phyloP scores from a whole-genome alignment of 768 basidiomycete genomes.

The Psilocybe sp. region DNA sequence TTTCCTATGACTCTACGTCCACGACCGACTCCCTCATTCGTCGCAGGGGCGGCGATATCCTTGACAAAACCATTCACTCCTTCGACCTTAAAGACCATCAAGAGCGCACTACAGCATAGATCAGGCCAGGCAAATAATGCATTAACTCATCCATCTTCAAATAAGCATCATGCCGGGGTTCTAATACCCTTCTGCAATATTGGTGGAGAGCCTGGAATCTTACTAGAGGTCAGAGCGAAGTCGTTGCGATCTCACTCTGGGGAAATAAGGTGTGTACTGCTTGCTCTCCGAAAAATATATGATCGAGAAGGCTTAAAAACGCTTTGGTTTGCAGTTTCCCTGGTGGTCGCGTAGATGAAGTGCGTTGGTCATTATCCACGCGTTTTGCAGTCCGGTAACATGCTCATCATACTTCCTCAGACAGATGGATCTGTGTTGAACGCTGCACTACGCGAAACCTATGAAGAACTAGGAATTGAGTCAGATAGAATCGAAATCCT shows the following conservation, averaged over 20 bases:
- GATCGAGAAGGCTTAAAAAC: background rate
- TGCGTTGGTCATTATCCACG: conserved; percentile 22
- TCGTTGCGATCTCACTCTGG: conserved; percentile 68
- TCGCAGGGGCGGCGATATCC: conserved; percentile 22
- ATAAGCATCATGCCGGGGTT: conserved; percentile 56
- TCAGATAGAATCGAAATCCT: conserved; percentile 63
- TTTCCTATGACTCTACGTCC: background rate
- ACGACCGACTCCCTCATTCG: conserved; percentile 8
- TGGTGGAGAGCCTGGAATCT: conserved; percentile 56
- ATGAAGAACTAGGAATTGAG: conserved; percentile 68
- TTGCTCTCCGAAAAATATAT: background rate
- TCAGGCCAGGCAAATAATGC: conserved; percentile 6
- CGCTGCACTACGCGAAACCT: conserved; percentile 69
- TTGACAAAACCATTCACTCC: conserved; percentile 39
- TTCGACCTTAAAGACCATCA: conserved; percentile 29
- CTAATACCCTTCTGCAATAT: conserved; percentile 80
- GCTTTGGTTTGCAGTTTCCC: conserved; percentile 54
- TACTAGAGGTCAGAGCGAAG: conserved; percentile 70
- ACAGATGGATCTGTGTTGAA: conserved; percentile 50
- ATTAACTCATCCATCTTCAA: conserved; percentile 11
- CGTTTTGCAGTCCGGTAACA: conserved; percentile 12
- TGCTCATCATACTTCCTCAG: conserved; percentile 23
- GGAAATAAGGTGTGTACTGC: conserved; percentile 64
- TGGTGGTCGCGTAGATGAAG: conserved; percentile 68
- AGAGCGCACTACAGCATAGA: conserved; percentile 18